Evolutionary conservation across 2,329 filamentous ascomycete genomes (phyloP), one percentile per base, ranked within the genome.

Genomic region (Aspergillus floridensis): DNA sequence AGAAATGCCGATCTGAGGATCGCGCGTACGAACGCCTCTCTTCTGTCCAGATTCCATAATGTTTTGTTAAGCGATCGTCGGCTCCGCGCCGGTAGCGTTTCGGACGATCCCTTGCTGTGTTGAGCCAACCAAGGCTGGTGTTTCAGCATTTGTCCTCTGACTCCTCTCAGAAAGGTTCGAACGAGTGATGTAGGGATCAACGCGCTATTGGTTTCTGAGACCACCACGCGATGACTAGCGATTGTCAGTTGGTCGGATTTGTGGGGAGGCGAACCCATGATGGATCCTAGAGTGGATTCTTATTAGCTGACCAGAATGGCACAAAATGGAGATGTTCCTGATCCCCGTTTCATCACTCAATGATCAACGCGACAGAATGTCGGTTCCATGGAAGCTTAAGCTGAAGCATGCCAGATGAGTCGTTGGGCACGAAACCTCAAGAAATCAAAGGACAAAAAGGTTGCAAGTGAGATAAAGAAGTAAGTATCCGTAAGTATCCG

Each of bases 151-250:
- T 32, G 44, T 31, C n/a, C 48, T 44, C 32, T 53, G 49, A 49
- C n/a, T 57, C 12, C 22, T 41, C 8, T 14, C 31, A 35, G 53
- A 41, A 48, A 22, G 52, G 52, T 19, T 54, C 32, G 16, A 12
- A 16, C 38, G 19, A 38, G 53, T 61, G 58, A 62, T 63, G 61
- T 66, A 65, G 49, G 21, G 64, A 66, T 63, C 63, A 54, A 47
- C 64, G 22, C 48, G 59, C 59, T 66, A 66, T 66, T 61, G 63
- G 32, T 57, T 59, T 60, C 57, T 63, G 62, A 63, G 57, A 62
- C 60, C 32, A 52, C 59, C 54, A 59, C 56, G 48, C 50, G 59
- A 58, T 29, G 29, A 59, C 61, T 63, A 59, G 59, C 38, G 56
- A 58, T 59, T 54, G 44, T 53, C 44, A 49, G 14, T 51, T 55